Evolutionary conservation across 805 yeast species (phyloP), one percentile per base, ranked within the genome.

Genomic region (Spathaspora girioi): DNA sequence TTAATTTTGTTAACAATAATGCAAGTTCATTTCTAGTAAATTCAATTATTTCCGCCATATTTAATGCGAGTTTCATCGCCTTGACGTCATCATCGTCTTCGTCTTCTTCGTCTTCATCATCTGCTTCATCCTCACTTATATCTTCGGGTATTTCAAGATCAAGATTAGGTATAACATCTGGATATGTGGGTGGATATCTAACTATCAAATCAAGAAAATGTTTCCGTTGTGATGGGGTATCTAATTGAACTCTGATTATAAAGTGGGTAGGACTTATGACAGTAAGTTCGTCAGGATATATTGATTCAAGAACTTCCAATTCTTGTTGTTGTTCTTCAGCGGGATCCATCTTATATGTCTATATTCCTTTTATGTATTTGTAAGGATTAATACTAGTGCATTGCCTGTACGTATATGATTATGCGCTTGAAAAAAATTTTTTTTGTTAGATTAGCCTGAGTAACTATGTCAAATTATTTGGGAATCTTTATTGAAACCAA

Each of bases 241-340:
- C 97, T 45, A 92, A 73, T 18, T 64, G 60, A n/a, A 90, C 58
- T 47, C 72, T 72, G 35, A 93, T 78, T 43, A 81, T 75, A 64
- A 82, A 88, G 32, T 47, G 15, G 11, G 50, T 35, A 38, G 73
- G 67, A 1, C 79, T 63, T 35, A 75, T 59, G 9, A 72, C 60
- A n/a, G 64, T 69, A 31, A 89, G 69, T 66, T 93, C 99, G 63
- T 93, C 97, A 5, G 98, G 99, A 65, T 94, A 93, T 50, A 93
- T 93, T 15, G 96, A 85, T 64, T 89, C 85, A 52, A 93, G 78
- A 48, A 94, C 91, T 67, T 92, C 97, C 45, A 94, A 66, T 67
- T 93, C 99, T 69, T 93, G 97, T 27, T 63, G 67, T 65, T 93
- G 97, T 63, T 94, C 97, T 66, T 89, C 97, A 48, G 68, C 63